Base-by-base conservation (phyloP, 2,329 filamentous ascomycete genomes). In the Falciphora oryzae region DNA sequence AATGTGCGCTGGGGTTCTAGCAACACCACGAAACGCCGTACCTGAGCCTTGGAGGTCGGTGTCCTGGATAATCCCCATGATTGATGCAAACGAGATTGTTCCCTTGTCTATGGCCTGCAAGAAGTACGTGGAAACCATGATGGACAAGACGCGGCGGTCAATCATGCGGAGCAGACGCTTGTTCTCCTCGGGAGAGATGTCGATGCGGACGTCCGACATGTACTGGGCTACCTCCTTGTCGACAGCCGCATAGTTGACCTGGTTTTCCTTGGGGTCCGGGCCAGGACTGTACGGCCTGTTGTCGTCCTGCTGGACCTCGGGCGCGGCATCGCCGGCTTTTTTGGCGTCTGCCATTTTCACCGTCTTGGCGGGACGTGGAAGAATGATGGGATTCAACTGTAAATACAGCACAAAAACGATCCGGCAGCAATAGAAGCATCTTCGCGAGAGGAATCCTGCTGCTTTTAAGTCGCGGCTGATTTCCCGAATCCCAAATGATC, bases 121-220 rank as follows among this genome's bases (percentile, higher is more conserved):
- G 71, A 92, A 91, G 75, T 92, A 92, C 0, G 89, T 91, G 61
- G 83, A 74, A 65, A 92, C 82, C 89, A 93, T 92, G 73, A 92
- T 80, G 2, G 82, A 75, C 58, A 93, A 77, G 2, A 92, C 83
- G 38, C 89, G 83, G 67, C 79, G 82, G 74, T 92, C 88, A 68
- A 92, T 90, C 78, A 86, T 78, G 63, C 75, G 81, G 67, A 85
- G 86, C 63, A 93, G 79, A 35, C 88, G 79, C 56, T 75, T 80
- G 74, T 85, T 87, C 64, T 89, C 85, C 65, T 83, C 85, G 1
- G 80, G 76, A 4, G 82, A 79, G 70, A 92, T 86, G 2, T 83
- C 76, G 62, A 91, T 77, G 7, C 77, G 78, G 25, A 73, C 80
- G 27, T 81, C 80, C 27, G 81, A 81, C 32, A 86, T 84, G 76